A percentile compares a stretch with the other conserved stretches of the same genome.
These are phyloP conservation scores for Takakia lepidozioides DNA, from an alignment of 225 moss, liverwort and hornwort genomes.

Conservation along the genomic window DNA sequence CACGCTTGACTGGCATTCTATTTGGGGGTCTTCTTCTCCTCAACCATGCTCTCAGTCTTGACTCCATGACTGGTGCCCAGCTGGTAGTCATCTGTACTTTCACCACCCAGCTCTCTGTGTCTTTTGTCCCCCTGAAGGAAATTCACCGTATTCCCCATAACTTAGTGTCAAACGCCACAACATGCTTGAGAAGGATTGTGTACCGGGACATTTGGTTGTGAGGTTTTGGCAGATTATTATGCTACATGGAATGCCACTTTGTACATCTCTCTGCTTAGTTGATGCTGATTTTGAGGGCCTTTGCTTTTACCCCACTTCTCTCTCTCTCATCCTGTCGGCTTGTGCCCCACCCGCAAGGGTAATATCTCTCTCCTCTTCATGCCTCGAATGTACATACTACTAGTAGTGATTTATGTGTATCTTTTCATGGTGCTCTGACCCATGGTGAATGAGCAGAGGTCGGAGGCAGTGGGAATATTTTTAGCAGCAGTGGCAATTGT, in stretches of 20 bases:
- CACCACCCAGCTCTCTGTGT: background rate
- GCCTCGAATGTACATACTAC: no score
- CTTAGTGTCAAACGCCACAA: no score
- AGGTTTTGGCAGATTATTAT: no score
- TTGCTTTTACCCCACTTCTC: no score
- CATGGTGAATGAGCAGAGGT: conserved; percentile 19
- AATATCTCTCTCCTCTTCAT: background rate
- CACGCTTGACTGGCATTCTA: conserved; percentile 50
- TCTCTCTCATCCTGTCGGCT: background rate
- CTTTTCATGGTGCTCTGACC: background rate
- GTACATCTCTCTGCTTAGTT: no score
- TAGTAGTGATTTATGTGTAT: conserved; percentile 1
- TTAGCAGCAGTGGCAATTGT: conserved; percentile 35
- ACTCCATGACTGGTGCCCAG: conserved; percentile 64
- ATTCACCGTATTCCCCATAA: background rate
- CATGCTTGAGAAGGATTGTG: no score
- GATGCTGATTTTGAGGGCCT: no score
- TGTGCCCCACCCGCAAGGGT: no score
- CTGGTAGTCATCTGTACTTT: no score
- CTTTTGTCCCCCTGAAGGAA: background rate
- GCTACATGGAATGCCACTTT: no score
- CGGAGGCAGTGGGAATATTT: conserved; percentile 44
- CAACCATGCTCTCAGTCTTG: conserved; percentile 65
- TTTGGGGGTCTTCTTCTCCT: conserved; percentile 70
- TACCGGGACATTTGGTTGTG: no score